A percentile compares a stretch with the other conserved stretches of the same genome.
Evolutionary conservation across 192 early-diverging fungal species (phyloP).

Genomic region (Borealophlyctis nickersoniae): DNA sequence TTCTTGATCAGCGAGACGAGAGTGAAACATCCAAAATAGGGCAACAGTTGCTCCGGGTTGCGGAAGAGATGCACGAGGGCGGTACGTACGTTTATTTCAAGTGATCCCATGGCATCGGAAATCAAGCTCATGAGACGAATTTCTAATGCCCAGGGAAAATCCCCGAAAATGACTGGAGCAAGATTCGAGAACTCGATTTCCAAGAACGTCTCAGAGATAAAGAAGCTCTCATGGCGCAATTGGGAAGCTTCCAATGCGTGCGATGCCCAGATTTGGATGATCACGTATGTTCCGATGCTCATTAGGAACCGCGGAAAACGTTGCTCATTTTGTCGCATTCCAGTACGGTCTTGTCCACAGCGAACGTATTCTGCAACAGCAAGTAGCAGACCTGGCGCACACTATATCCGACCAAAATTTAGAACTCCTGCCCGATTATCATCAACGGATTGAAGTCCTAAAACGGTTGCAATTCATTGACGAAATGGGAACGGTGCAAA

Average conservation of each 20-base stretch:
- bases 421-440: conserved; percentile 88
- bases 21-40: neutral
- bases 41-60: conserved; percentile 4
- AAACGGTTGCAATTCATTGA: conserved; percentile 79
- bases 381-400: conserved; percentile 71
- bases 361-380: conserved; percentile 59
- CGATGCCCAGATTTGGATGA: conserved; percentile 72
- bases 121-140: conserved; percentile 10
- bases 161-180: conserved; percentile 78
- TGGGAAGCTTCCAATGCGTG: conserved; percentile 64
- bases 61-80: conserved; percentile 27
- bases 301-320: neutral
- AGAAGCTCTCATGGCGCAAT: conserved; percentile 40
- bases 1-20: neutral
- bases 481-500: conserved; percentile 78
- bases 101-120: neutral
- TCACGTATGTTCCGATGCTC: conserved; percentile 57
- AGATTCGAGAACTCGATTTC: conserved; percentile 85
- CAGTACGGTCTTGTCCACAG: conserved; percentile 56
- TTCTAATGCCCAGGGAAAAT: conserved; percentile 24
- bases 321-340: neutral
- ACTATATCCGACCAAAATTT: conserved; percentile 90
- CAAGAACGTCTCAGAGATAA: conserved; percentile 70
- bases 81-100: conserved; percentile 2
- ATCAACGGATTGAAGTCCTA: conserved; percentile 82